A percentile compares a stretch with the other conserved stretches of the same genome.
phyloP scores from a whole-genome alignment of 2,329 filamentous ascomycete genomes.

The Didymella sp. region DNA sequence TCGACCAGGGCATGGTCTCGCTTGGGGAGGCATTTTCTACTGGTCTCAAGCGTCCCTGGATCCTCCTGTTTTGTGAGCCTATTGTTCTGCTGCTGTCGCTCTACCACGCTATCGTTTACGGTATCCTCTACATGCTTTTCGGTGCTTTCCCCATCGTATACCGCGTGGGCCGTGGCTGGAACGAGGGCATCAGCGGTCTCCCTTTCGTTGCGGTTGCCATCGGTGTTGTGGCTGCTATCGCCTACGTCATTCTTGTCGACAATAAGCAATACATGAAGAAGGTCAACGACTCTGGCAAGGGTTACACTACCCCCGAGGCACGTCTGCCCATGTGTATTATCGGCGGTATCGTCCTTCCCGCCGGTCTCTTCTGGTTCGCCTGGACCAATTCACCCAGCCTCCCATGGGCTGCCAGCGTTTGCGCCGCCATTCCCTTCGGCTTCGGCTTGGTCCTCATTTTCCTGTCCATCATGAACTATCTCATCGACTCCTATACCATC shows the following conservation, averaged over 20 bases:
- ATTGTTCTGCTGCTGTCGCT: slow-evolving; percentile 70
- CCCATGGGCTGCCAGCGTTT: slow-evolving; percentile 64
- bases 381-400: slow-evolving; percentile 58
- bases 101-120: slow-evolving; percentile 65
- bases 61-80: slow-evolving; percentile 72
- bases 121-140: slow-evolving; percentile 59
- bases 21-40: slow-evolving; percentile 61
- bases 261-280: slow-evolving; percentile 48
- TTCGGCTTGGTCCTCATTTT: slow-evolving; percentile 71
- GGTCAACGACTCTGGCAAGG: slow-evolving; percentile 56
- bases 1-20: slow-evolving; percentile 54
- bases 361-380: slow-evolving; percentile 54
- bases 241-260: slow-evolving; percentile 55
- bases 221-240: slow-evolving; percentile 67
- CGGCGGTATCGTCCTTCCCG: slow-evolving; percentile 67
- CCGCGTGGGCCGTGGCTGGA: slow-evolving; percentile 54
- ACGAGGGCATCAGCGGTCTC: slow-evolving; percentile 47
- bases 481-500: slow-evolving; percentile 66
- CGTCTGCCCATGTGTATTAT: slow-evolving; percentile 68
- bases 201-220: slow-evolving; percentile 73
- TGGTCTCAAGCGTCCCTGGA: slow-evolving; percentile 70
- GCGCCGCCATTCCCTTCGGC: slow-evolving; percentile 61
- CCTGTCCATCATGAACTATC: slow-evolving; percentile 56
- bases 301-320: slow-evolving; percentile 70
- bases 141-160: slow-evolving; percentile 67